These are phyloP conservation scores for Tephrocybe sp. DNA, from an alignment of 768 basidiomycete genomes.

Conservation along the genomic window DNA sequence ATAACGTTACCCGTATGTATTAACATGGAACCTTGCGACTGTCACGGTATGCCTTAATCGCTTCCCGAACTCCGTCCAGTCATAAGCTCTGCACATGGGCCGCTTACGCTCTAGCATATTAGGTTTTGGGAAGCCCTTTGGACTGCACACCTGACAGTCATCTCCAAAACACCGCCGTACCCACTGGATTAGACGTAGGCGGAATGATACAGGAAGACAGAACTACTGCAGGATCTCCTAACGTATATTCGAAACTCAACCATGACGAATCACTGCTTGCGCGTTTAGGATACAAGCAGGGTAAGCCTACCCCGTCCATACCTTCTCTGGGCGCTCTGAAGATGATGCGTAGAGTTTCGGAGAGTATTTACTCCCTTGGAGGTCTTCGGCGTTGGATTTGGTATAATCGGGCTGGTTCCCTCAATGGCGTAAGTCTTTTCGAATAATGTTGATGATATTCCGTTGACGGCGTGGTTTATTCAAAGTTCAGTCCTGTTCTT, in stretches of 20 bases:
- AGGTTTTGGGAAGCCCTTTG: too few relatives aligned
- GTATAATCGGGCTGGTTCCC: constrained; percentile 63
- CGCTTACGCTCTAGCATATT: too few relatives aligned
- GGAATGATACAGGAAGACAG: constrained; percentile 13
- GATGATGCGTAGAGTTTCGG: constrained; percentile 38
- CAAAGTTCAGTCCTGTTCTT: constrained; percentile 42
- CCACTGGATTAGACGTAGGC: neutral
- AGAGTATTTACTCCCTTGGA: constrained; percentile 53
- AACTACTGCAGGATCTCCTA: neutral
- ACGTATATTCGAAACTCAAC: neutral
- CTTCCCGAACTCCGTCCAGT: constrained; percentile 16
- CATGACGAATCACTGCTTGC: constrained; percentile 20
- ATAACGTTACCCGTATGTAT: neutral
- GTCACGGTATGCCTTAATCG: neutral
- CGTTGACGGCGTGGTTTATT: neutral
- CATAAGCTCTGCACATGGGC: neutral
- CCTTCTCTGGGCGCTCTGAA: neutral
- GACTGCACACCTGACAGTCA: too few relatives aligned
- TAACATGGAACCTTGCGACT: neutral
- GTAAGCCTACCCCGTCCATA: constrained; percentile 3
- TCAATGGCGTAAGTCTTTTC: constrained; percentile 48
- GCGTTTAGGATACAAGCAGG: constrained; percentile 20
- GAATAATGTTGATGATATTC: neutral
- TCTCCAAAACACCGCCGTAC: neutral
- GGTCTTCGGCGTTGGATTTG: constrained; percentile 71